A percentile compares a stretch with the other conserved stretches of the same genome.
These are phyloP conservation scores for Pseudopithomyces chartarum DNA, from an alignment of 2,329 filamentous ascomycete genomes.

Conservation along the genomic window DNA sequence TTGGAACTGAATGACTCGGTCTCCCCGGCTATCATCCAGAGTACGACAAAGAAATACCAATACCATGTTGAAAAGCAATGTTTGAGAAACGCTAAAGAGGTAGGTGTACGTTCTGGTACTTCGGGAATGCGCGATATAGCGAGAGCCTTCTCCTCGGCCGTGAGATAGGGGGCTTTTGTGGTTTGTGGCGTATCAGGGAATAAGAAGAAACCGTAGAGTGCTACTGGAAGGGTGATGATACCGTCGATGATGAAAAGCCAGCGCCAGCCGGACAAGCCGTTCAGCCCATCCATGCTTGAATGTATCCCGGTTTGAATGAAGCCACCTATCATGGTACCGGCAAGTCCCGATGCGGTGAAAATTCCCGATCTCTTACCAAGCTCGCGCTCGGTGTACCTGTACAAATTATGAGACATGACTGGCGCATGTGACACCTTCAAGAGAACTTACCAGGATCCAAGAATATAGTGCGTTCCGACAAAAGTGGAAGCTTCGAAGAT, in stretches of 20 bases:
- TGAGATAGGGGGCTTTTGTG: slow-evolving; percentile 51
- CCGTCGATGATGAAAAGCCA: slow-evolving; percentile 55
- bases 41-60: slow-evolving; percentile 68
- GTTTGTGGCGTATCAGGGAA: slow-evolving; percentile 53
- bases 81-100: slow-evolving; percentile 58
- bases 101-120: slow-evolving; percentile 50
- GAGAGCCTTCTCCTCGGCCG: slow-evolving; percentile 47
- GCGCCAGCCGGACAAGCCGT: slow-evolving; percentile 62
- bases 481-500: slow-evolving; percentile 63
- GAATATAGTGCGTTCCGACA: slow-evolving; percentile 61
- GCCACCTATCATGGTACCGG: slow-evolving; percentile 66
- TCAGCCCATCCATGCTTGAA: slow-evolving; percentile 51
- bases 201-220: slow-evolving; percentile 56
- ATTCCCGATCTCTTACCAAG: slow-evolving; percentile 66
- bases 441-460: slow-evolving; percentile 58
- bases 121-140: slow-evolving; percentile 53
- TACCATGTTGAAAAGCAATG: slow-evolving; percentile 64
- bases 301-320: slow-evolving; percentile 64
- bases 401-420: background rate
- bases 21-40: slow-evolving; percentile 74
- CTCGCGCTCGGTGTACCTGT: slow-evolving; percentile 61
- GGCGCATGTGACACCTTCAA: too few species aligned
- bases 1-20: slow-evolving; percentile 74
- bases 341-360: slow-evolving; percentile 64
- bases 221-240: slow-evolving; percentile 60